These are phyloP conservation scores for Sugiyamaella xylanicola DNA, from an alignment of 1,139 yeast species.

Conservation along the genomic window DNA sequence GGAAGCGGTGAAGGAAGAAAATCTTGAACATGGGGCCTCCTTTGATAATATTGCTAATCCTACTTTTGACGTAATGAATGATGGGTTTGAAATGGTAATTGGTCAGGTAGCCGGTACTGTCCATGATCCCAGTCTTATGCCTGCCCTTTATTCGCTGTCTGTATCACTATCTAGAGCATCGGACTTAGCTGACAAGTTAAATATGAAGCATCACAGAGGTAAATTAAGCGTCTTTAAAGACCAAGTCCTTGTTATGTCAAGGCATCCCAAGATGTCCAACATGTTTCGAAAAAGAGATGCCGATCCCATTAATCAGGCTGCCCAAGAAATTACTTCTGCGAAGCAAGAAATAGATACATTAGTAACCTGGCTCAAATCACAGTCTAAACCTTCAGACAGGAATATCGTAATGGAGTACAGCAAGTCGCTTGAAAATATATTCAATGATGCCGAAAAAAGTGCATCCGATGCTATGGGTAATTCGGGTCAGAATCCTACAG, in stretches of 20 bases:
- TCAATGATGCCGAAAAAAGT: conserved; percentile 35
- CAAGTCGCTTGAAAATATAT: conserved; percentile 38
- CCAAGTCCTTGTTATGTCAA: conserved; percentile 17
- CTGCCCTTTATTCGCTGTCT: conserved; percentile 30
- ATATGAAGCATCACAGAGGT: conserved; percentile 20
- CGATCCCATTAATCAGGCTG: conserved; percentile 12
- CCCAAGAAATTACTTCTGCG: conserved; percentile 24
- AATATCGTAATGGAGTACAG: conserved; percentile 32
- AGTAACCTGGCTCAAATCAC: conserved; percentile 25
- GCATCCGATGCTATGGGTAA: conserved; percentile 32
- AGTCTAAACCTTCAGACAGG: conserved; percentile 33
- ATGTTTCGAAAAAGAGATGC: conserved; percentile 11
- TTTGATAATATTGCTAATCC: conserved; percentile 37
- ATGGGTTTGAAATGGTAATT: conserved; percentile 40
- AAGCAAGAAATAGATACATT: conserved; percentile 31
- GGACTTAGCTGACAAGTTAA: conserved; percentile 25
- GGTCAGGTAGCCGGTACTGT: conserved; percentile 38
- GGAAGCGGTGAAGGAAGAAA: conserved; percentile 32
- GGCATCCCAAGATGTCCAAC: conserved; percentile 13
- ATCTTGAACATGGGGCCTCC: conserved; percentile 31
- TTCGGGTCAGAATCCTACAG: conserved; percentile 30
- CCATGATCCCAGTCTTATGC: conserved; percentile 29
- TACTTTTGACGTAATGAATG: conserved; percentile 39
- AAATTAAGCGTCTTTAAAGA: conserved; percentile 20
- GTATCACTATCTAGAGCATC: conserved; percentile 30